These are phyloP conservation scores for Chaetomium sp. DNA, from an alignment of 2,329 filamentous ascomycete species.

Conservation along the genomic window DNA sequence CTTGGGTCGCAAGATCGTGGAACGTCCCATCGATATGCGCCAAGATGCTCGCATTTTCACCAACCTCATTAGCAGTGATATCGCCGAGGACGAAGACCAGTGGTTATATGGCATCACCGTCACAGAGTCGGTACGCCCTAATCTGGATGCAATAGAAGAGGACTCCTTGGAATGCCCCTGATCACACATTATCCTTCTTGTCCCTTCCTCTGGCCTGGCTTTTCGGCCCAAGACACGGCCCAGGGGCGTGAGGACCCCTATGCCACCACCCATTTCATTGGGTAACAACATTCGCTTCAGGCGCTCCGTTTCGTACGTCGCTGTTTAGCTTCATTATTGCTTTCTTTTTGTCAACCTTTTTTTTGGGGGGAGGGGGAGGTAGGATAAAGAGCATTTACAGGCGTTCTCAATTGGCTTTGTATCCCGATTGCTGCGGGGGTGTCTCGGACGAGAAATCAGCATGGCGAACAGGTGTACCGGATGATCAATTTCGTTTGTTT, in stretches of 20 bases:
- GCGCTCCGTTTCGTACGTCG: not conserved
- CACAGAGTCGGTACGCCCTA: conserved; percentile 49
- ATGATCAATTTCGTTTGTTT: not conserved
- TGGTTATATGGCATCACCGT: conserved; percentile 53
- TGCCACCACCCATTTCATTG: not conserved
- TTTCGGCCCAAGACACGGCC: not conserved
- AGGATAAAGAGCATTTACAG: conserved; percentile 19
- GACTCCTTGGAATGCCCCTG: conserved; percentile 29
- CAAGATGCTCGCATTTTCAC: conserved; percentile 56
- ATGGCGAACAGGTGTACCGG: conserved; percentile 15
- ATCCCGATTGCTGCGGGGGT: conserved; percentile 6
- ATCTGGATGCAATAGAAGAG: conserved; percentile 45
- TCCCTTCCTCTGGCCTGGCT: not conserved
- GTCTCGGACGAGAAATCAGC: conserved; percentile 13
- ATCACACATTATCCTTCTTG: not conserved
- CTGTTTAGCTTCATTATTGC: conserved; percentile 25
- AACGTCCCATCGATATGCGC: conserved; percentile 53
- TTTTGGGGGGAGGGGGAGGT: not conserved
- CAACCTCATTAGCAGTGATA: conserved; percentile 58
- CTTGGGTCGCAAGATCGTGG: conserved; percentile 52
- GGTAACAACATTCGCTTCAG: not conserved
- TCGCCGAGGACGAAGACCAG: conserved; percentile 52
- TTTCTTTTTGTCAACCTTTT: not conserved
- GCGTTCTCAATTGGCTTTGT: conserved; percentile 18
- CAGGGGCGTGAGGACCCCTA: not conserved